phyloP scores from a whole-genome alignment of 2,329 filamentous ascomycete species.

The Curvularia sp. region DNA sequence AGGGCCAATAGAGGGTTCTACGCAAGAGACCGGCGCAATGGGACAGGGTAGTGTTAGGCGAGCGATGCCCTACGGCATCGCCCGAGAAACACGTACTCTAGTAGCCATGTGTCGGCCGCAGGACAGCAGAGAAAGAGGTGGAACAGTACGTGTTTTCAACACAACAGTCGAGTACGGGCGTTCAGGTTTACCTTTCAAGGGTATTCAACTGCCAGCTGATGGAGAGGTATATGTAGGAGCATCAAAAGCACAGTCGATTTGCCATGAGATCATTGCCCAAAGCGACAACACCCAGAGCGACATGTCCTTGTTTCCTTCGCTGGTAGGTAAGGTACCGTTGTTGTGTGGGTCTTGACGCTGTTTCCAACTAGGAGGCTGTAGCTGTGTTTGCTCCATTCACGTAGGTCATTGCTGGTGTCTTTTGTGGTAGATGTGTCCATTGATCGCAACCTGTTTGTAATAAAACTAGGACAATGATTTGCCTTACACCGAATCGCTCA shows the following conservation, averaged over 20 bases:
- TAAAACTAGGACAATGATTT: background rate
- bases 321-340: conserved; percentile 6
- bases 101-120: background rate
- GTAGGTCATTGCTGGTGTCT: background rate
- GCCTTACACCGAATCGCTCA: background rate
- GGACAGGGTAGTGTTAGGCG: background rate
- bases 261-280: conserved; percentile 23
- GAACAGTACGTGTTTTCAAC: conserved; percentile 18
- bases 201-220: conserved; percentile 21
- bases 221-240: conserved; percentile 12
- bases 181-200: conserved; percentile 7
- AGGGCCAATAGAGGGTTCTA: conserved; percentile 30
- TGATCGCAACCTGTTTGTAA: background rate
- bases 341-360: background rate
- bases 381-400: background rate
- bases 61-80: background rate
- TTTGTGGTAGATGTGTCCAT: background rate
- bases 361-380: background rate
- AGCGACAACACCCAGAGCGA: conserved; percentile 27
- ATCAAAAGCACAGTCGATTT: conserved; percentile 22
- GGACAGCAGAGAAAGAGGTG: conserved; percentile 1
- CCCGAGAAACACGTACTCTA: background rate
- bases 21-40: background rate
- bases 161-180: conserved; percentile 9
- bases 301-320: background rate